Percentiles rank a stretch among this genome's conserved stretches.
phyloP scores from a whole-genome alignment of 306 rosid genomes.

The barrel medic (Medicago truncatula) region MtrunA17r5.0-ANR NC_053044.1:26198001-26198500 shows the following conservation, averaged over 20 bases:
- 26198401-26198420: neutral
- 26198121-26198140: neutral
- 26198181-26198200: neutral
- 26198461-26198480: too few relatives aligned
- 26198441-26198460: too few relatives aligned
- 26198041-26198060: neutral
- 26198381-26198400: neutral
- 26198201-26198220: slow-evolving; percentile 22
- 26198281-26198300: neutral
- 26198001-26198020: neutral
- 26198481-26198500: too few relatives aligned
- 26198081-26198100: slow-evolving; percentile 30
- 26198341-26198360: neutral
- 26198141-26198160: slow-evolving; percentile 16
- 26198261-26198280: neutral
- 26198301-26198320: neutral
- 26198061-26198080: neutral
- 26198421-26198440: too few relatives aligned
- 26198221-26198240: neutral
- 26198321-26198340: slow-evolving; percentile 1
- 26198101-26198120: slow-evolving; percentile 19
- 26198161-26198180: slow-evolving; percentile 27
- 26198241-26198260: neutral
- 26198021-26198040: neutral
- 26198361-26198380: neutral